These are phyloP conservation scores for Corylus americana DNA, from an alignment of 306 rosid genomes.

Conservation along the genomic window DNA sequence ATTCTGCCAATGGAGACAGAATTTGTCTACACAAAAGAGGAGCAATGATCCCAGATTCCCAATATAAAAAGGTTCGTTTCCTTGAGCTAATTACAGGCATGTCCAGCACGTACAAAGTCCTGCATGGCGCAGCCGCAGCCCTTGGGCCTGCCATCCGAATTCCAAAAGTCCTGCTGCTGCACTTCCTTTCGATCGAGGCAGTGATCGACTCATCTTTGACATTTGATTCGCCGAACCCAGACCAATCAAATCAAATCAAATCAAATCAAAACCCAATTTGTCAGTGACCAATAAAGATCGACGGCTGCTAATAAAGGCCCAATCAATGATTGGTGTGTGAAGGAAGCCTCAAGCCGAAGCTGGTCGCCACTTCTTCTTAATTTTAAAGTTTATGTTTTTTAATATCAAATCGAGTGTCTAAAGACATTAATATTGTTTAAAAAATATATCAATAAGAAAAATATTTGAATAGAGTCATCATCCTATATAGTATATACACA, in stretches of 20 bases:
- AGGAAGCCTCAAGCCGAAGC: neutral
- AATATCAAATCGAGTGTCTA: too few species aligned
- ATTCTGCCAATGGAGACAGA: neutral
- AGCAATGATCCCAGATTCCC: too few species aligned
- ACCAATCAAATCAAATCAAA: neutral
- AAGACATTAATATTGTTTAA: too few species aligned
- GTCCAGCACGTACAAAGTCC: neutral
- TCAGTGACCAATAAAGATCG: neutral
- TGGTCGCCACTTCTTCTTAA: neutral
- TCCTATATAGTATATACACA: too few species aligned
- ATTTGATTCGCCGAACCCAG: neutral
- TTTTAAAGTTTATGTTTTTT: too few species aligned
- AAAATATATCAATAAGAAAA: too few species aligned
- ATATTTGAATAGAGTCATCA: too few species aligned
- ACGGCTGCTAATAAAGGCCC: neutral
- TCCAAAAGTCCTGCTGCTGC: too few species aligned
- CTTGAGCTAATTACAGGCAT: too few species aligned
- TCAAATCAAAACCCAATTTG: slow-evolving; percentile 5
- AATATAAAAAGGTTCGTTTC: too few species aligned
- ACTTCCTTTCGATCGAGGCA: neutral
- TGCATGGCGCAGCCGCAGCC: neutral
- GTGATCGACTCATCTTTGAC: neutral
- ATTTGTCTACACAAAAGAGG: too few species aligned
- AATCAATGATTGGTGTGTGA: slow-evolving; percentile 9
- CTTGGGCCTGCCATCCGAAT: too few species aligned